These are phyloP conservation scores for Naganishia onofrii DNA, from an alignment of 768 basidiomycete genomes.

Conservation along the genomic window DNA sequence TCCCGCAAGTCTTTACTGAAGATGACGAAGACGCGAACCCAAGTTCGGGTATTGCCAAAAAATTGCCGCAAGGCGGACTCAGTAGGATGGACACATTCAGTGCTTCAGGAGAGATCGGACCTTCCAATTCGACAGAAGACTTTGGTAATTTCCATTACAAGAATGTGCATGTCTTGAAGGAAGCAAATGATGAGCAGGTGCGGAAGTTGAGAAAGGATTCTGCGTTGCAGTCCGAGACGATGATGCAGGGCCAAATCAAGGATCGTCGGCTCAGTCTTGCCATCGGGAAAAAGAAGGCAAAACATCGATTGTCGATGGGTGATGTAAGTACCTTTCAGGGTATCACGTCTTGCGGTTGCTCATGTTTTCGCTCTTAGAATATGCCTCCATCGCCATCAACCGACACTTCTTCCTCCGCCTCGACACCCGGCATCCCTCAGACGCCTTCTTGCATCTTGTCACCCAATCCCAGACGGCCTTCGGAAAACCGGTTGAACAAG, in stretches of 20 bases:
- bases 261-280: conserved; percentile 76
- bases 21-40: conserved; percentile 59
- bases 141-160: conserved; percentile 99
- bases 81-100: conserved; percentile 19
- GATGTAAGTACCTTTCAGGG: conserved; percentile 39
- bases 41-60: conserved; percentile 39
- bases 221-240: conserved; percentile 59
- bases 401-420: conserved; percentile 84
- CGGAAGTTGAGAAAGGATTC: conserved; percentile 91
- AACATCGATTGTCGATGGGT: conserved; percentile 56
- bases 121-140: conserved; percentile 62
- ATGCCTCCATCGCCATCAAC: conserved; percentile 83
- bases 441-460: conserved; percentile 25
- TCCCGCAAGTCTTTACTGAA: conserved; percentile 85
- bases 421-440: conserved; percentile 59
- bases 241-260: conserved; percentile 29
- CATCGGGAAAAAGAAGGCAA: conserved; percentile 62
- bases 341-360: not conserved
- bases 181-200: conserved; percentile 97
- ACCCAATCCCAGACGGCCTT: conserved; percentile 67
- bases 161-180: conserved; percentile 90
- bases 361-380: conserved; percentile 5
- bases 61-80: not conserved
- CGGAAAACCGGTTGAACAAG: conserved; percentile 69
- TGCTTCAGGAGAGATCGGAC: conserved; percentile 40